Evolutionary conservation across 2,329 filamentous ascomycete species (phyloP).

Genomic region (Fusarium fujikuroi): DNA sequence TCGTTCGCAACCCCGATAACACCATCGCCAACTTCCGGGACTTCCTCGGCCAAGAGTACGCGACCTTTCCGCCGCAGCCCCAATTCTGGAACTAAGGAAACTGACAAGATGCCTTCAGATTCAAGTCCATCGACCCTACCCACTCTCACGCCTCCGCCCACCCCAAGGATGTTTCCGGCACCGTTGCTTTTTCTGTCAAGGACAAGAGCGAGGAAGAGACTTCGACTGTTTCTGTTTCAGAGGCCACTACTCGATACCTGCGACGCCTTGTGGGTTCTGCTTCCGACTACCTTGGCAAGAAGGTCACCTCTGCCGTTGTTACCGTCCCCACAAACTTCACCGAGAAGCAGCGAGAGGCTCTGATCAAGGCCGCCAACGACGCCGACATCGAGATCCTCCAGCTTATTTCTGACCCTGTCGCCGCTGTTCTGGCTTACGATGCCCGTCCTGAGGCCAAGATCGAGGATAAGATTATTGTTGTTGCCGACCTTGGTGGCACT

Average conservation of each 20-base stretch:
- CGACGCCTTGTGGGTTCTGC: constrained; percentile 84
- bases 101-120: constrained; percentile 58
- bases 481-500: constrained; percentile 92
- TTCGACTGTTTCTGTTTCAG: constrained; percentile 79
- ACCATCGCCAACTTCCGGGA: constrained; percentile 97
- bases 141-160: constrained; percentile 94
- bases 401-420: constrained; percentile 90
- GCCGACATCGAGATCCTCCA: constrained; percentile 91
- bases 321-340: constrained; percentile 93
- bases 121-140: constrained; percentile 96
- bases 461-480: constrained; percentile 88
- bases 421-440: constrained; percentile 90
- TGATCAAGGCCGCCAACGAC: constrained; percentile 80
- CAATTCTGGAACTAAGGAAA: constrained; percentile 13
- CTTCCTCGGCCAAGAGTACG: constrained; percentile 92
- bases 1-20: constrained; percentile 91
- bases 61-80: not conserved
- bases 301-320: constrained; percentile 93
- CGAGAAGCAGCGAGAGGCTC: constrained; percentile 84
- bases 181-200: constrained; percentile 83
- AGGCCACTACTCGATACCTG: constrained; percentile 86
- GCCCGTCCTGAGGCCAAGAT: constrained; percentile 79
- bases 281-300: constrained; percentile 90
- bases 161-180: constrained; percentile 77
- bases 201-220: constrained; percentile 74